Evolutionary conservation across 495 filamentous ascomycete genomes (phyloP).

Genomic region (Aspergillus cristatus): DNA sequence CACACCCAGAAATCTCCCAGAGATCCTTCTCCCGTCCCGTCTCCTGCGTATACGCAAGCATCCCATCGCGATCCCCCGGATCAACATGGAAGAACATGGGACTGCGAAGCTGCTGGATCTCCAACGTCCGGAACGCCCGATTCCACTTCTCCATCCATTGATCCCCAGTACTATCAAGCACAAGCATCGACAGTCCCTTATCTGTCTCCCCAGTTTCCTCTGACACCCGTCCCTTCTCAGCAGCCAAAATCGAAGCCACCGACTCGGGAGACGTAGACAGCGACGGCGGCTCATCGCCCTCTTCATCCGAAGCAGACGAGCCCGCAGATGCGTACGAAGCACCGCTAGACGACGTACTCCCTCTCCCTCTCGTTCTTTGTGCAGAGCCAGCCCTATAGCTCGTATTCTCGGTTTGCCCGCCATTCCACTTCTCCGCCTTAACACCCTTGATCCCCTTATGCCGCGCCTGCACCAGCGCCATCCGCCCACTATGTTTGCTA

Average conservation of each 20-base stretch:
- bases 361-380: slow-evolving; percentile 7
- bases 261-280: slow-evolving; percentile 21
- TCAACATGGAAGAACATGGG: slow-evolving; percentile 64
- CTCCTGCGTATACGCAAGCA: slow-evolving; percentile 50
- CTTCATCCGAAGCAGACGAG: background rate
- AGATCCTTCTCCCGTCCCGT: slow-evolving; percentile 40
- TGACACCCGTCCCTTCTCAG: too few species aligned
- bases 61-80: slow-evolving; percentile 52
- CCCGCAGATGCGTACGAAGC: slow-evolving; percentile 30
- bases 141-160: slow-evolving; percentile 52
- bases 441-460: slow-evolving; percentile 20
- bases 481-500: slow-evolving; percentile 39
- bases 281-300: slow-evolving; percentile 7
- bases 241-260: slow-evolving; percentile 10
- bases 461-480: slow-evolving; percentile 31
- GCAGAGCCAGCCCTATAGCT: slow-evolving; percentile 13
- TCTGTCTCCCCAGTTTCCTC: background rate
- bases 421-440: slow-evolving; percentile 22
- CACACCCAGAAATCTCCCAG: slow-evolving; percentile 49
- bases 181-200: slow-evolving; percentile 18
- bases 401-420: slow-evolving; percentile 9
- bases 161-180: slow-evolving; percentile 44
- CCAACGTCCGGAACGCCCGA: slow-evolving; percentile 42
- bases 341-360: slow-evolving; percentile 14
- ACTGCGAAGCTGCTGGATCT: slow-evolving; percentile 51